Evolutionary conservation across 2,329 filamentous ascomycete species (phyloP).

Genomic region (Fusarium sp.): DNA sequence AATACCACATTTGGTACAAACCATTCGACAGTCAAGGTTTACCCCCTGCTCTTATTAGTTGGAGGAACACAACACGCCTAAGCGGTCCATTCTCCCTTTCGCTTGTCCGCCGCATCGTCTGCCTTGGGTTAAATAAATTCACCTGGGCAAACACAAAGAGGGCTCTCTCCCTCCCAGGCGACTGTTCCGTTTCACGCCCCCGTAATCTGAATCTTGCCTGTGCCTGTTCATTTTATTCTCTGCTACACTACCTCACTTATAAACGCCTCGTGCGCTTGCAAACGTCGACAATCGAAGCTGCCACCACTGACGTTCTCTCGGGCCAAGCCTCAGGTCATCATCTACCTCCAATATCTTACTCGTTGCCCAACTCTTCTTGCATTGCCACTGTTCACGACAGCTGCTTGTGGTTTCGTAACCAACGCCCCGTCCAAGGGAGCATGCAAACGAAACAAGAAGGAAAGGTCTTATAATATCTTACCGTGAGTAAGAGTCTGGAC

Average conservation of each 20-base stretch:
- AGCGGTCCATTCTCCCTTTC: constrained; percentile 20
- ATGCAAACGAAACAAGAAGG: not conserved
- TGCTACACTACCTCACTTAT: constrained; percentile 23
- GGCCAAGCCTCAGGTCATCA: constrained; percentile 19
- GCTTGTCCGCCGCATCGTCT: constrained; percentile 11
- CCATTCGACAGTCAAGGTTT: not conserved
- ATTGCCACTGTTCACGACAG: constrained; percentile 24
- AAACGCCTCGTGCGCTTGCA: constrained; percentile 41
- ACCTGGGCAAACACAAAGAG: constrained; percentile 26
- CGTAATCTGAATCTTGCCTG: constrained; percentile 33
- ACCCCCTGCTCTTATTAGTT: constrained; percentile 2
- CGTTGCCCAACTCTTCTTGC: constrained; percentile 10
- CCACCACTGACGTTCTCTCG: constrained; percentile 4
- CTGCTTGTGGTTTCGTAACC: constrained; percentile 10
- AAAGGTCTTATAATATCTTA: not conserved
- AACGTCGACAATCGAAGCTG: constrained; percentile 21
- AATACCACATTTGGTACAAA: constrained; percentile 30
- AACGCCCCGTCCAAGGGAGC: not conserved
- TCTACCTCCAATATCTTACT: constrained; percentile 19
- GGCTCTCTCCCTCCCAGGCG: constrained; percentile 7
- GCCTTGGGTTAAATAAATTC: constrained; percentile 1
- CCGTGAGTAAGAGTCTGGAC: constrained; percentile 18
- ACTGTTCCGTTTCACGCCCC: constrained; percentile 25
- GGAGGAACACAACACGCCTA: constrained; percentile 19
- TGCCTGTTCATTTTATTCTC: constrained; percentile 33